These are phyloP conservation scores for Backusella tuberculispora DNA, from an alignment of 192 early-diverging fungal species.

Conservation along the genomic window DNA sequence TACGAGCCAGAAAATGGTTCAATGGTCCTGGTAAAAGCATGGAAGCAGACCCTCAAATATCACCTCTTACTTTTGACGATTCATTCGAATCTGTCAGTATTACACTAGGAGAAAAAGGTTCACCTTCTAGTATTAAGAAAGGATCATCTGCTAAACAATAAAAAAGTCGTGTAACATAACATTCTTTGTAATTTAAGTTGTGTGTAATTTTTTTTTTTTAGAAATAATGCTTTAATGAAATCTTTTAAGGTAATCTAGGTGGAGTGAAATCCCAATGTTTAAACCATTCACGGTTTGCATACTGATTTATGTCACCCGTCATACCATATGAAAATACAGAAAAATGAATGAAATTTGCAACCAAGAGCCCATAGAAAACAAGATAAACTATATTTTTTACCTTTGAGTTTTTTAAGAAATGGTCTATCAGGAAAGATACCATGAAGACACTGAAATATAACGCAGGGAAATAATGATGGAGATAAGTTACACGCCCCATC, in stretches of 20 bases:
- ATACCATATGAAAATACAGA: constrained; percentile 85
- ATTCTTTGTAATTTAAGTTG: no score
- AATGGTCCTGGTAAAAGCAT: constrained; percentile 35
- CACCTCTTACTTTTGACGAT: constrained; percentile 18
- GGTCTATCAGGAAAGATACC: constrained; percentile 77
- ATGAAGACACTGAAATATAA: constrained; percentile 93
- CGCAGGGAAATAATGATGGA: constrained; percentile 98
- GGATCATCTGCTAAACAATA: constrained; percentile 8
- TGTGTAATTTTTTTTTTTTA: background rate
- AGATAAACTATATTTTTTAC: constrained; percentile 36
- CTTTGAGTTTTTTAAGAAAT: constrained; percentile 40
- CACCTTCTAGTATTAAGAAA: background rate
- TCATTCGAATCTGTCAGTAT: constrained; percentile 4
- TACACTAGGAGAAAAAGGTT: background rate
- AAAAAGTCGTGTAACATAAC: background rate
- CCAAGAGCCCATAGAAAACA: constrained; percentile 30
- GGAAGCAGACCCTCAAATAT: constrained; percentile 21
- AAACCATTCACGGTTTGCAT: constrained; percentile 69
- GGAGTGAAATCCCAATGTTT: constrained; percentile 73
- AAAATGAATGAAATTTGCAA: constrained; percentile 73
- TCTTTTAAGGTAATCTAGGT: background rate
- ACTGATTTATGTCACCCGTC: constrained; percentile 63
- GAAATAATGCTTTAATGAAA: background rate
- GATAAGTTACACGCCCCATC: constrained; percentile 95
- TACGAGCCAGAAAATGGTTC: constrained; percentile 52